These are phyloP conservation scores for Trematosphaeria pertusa DNA, from an alignment of 2,329 filamentous ascomycete genomes.

Conservation along the genomic window DNA sequence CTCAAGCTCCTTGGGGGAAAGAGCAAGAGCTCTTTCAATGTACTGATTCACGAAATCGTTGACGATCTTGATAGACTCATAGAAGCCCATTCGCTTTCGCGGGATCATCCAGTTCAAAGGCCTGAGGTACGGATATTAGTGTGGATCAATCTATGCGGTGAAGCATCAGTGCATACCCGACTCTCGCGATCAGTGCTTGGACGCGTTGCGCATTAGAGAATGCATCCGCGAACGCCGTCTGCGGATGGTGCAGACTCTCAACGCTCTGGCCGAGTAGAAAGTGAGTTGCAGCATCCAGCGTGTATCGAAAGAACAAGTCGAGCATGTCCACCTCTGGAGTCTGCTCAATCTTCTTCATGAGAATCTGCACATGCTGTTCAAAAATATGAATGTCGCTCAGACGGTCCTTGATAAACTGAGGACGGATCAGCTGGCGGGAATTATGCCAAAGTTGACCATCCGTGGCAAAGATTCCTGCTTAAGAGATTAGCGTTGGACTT, in stretches of 20 bases:
- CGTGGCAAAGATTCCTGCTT: conserved; percentile 67
- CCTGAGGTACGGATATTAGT: conserved; percentile 44
- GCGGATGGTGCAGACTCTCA: conserved; percentile 63
- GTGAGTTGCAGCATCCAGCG: conserved; percentile 84
- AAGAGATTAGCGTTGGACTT: conserved; percentile 10
- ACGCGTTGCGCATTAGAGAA: conserved; percentile 81
- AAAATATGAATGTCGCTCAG: conserved; percentile 83
- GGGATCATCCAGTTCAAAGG: conserved; percentile 70
- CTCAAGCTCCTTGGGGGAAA: conserved; percentile 75
- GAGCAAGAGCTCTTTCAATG: conserved; percentile 74
- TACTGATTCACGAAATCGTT: conserved; percentile 79
- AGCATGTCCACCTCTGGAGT: conserved; percentile 70
- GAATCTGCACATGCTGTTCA: conserved; percentile 75
- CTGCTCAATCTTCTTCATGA: conserved; percentile 69
- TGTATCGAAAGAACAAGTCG: conserved; percentile 78
- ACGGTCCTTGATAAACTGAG: conserved; percentile 86
- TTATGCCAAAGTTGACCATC: conserved; percentile 81
- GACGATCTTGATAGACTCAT: conserved; percentile 69
- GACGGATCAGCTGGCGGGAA: conserved; percentile 80
- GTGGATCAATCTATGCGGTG: too few species aligned
- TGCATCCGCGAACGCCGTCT: conserved; percentile 76
- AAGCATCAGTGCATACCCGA: conserved; percentile 65
- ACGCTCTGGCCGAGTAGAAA: conserved; percentile 84
- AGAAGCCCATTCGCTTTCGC: conserved; percentile 66
- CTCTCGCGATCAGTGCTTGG: conserved; percentile 71